Conservation (phyloP, 129 eudicot genomes). For the Centaurea solstitialis region DNA sequence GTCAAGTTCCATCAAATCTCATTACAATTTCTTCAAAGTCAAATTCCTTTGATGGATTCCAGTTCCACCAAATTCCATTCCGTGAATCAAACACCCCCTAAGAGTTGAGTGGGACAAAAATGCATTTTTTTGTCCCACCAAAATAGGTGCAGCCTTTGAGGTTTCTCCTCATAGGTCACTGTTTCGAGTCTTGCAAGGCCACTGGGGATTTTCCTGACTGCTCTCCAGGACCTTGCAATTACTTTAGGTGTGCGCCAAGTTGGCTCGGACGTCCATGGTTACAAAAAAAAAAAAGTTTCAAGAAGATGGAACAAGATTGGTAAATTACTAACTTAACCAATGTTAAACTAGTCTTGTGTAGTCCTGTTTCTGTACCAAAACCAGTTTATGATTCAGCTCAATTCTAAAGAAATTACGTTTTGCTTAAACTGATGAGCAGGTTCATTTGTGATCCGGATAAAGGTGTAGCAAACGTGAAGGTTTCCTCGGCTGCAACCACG, state of each 20-base stretch:
- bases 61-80: no score
- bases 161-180: no score
- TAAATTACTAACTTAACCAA: neutral
- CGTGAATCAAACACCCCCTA: neutral
- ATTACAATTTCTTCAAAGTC: no score
- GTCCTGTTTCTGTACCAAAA: neutral
- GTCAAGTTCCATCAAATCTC: no score
- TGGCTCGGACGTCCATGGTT: no score
- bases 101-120: neutral
- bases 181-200: no score
- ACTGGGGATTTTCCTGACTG: no score
- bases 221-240: no score
- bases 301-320: neutral
- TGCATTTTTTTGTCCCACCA: neutral
- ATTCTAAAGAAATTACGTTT: neutral
- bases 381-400: neutral
- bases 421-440: slow-evolving; percentile 36
- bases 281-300: neutral
- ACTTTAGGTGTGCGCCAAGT: no score
- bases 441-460: slow-evolving; percentile 69
- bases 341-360: neutral
- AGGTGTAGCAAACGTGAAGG: slow-evolving; percentile 38
- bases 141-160: neutral
- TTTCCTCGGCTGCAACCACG: slow-evolving; percentile 5
- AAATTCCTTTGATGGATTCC: no score